phyloP scores from a whole-genome alignment of 352 stramenopile genomes.

The Globisporangium cylindrosporum region DNA sequence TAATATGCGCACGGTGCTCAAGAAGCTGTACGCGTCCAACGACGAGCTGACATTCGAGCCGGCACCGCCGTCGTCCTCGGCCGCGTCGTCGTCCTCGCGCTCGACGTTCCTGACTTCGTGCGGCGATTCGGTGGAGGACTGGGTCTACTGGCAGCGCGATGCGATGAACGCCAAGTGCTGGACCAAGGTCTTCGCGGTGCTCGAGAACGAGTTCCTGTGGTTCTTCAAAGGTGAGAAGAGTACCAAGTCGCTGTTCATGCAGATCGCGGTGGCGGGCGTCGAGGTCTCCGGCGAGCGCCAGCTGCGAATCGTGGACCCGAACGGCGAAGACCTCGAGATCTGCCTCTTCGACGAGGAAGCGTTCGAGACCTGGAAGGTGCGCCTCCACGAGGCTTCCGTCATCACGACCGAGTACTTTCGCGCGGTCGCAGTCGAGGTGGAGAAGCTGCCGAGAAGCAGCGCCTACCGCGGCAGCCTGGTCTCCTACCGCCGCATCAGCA shows the following conservation, averaged over 20 bases:
- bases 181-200: conserved; percentile 78
- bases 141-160: conserved; percentile 86
- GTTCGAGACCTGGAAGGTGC: conserved; percentile 48
- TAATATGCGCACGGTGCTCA: conserved; percentile 7
- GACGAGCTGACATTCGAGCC: conserved; percentile 30
- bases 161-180: conserved; percentile 62
- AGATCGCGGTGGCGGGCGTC: conserved; percentile 74
- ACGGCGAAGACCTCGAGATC: conserved; percentile 74
- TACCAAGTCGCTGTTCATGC: conserved; percentile 55
- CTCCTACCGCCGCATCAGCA: conserved; percentile 49
- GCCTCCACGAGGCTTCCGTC: conserved; percentile 55
- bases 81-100: conserved; percentile 28
- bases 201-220: conserved; percentile 81
- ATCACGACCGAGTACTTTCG: conserved; percentile 71
- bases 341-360: conserved; percentile 55
- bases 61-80: conserved; percentile 19
- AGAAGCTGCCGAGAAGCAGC: conserved; percentile 54
- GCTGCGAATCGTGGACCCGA: conserved; percentile 67
- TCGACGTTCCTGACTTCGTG: conserved; percentile 48
- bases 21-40: conserved; percentile 22
- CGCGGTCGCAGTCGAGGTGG: conserved; percentile 46
- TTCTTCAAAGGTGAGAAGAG: conserved; percentile 71
- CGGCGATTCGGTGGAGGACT: conserved; percentile 55
- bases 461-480: conserved; percentile 72
- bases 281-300: conserved; percentile 62